Percentiles rank a stretch among this genome's conserved stretches.
Conservation (phyloP, 2,329 filamentous ascomycete genomes). For the Aspergillus bombycis region DNA sequence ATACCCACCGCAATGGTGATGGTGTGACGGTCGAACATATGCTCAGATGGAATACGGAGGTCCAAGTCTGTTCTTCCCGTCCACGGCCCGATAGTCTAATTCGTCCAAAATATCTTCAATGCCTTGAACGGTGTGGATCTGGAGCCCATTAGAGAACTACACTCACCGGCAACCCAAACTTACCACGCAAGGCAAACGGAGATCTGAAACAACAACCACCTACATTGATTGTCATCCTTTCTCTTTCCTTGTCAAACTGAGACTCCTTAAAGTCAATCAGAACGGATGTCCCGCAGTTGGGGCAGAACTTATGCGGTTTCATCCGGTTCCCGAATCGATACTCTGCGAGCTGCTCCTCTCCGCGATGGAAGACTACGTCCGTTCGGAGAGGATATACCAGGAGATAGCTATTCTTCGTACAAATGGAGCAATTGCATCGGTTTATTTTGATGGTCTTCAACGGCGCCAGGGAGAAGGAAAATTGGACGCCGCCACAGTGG, state of each 20-base stretch:
- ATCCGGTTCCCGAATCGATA: background rate
- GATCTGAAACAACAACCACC: background rate
- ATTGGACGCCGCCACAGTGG: constrained; percentile 1
- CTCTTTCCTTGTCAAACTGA: background rate
- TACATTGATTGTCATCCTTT: background rate
- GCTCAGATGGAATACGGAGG: background rate
- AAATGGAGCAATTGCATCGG: constrained; percentile 9
- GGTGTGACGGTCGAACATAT: background rate
- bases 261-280: background rate
- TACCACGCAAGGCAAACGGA: background rate
- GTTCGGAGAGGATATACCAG: constrained; percentile 2
- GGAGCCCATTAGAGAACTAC: background rate
- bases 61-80: constrained; percentile 1
- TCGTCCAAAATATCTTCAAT: background rate
- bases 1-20: background rate
- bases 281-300: background rate
- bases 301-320: constrained; percentile 1
- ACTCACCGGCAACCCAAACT: background rate
- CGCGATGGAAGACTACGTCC: background rate
- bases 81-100: background rate
- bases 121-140: background rate
- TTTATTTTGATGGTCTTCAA: background rate
- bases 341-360: background rate
- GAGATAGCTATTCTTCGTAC: constrained; percentile 3
- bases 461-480: background rate